Conservation (phyloP, 352 stramenopile species). For the Pythium rishiriense region DNA sequence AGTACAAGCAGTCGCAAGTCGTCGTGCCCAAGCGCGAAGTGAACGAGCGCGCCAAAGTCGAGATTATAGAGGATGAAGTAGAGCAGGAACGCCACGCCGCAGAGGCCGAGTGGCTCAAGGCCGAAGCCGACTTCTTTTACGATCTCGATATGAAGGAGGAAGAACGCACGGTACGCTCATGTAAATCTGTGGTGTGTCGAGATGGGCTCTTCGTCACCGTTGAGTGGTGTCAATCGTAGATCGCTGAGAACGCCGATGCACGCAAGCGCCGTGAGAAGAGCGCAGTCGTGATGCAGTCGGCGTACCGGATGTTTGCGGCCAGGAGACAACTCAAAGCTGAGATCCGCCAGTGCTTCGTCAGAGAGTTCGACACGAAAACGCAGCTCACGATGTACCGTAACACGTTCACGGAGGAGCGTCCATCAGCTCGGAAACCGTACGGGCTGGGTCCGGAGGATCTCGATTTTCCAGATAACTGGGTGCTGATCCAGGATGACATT, state of each 20-base stretch:
- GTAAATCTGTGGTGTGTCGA: too few relatives aligned
- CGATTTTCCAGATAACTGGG: slow-evolving; percentile 57
- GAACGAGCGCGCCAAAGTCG: slow-evolving; percentile 50
- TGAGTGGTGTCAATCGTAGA: slow-evolving; percentile 20
- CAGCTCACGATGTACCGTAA: slow-evolving; percentile 56
- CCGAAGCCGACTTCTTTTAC: slow-evolving; percentile 55
- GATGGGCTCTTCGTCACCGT: too few relatives aligned
- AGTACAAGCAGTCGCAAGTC: slow-evolving; percentile 50
- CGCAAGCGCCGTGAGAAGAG: slow-evolving; percentile 40
- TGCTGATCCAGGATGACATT: slow-evolving; percentile 46
- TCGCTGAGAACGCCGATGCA: slow-evolving; percentile 43
- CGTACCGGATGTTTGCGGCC: slow-evolving; percentile 56
- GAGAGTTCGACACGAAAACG: slow-evolving; percentile 50
- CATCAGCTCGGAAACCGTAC: slow-evolving; percentile 46
- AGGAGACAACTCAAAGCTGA: slow-evolving; percentile 48
- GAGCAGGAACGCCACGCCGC: slow-evolving; percentile 41
- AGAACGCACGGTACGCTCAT: slow-evolving; percentile 37
- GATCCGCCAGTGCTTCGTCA: slow-evolving; percentile 51
- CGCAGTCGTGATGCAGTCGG: slow-evolving; percentile 51
- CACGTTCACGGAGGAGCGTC: slow-evolving; percentile 35
- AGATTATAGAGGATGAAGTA: slow-evolving; percentile 51
- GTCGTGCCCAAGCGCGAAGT: slow-evolving; percentile 45
- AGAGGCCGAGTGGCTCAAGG: slow-evolving; percentile 51
- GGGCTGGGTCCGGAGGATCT: slow-evolving; percentile 50
- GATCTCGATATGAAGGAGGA: slow-evolving; percentile 47